Evolutionary conservation across 1,284 basidiomycete species (phyloP).

Genomic region (Singerocomus inundabilis): DNA sequence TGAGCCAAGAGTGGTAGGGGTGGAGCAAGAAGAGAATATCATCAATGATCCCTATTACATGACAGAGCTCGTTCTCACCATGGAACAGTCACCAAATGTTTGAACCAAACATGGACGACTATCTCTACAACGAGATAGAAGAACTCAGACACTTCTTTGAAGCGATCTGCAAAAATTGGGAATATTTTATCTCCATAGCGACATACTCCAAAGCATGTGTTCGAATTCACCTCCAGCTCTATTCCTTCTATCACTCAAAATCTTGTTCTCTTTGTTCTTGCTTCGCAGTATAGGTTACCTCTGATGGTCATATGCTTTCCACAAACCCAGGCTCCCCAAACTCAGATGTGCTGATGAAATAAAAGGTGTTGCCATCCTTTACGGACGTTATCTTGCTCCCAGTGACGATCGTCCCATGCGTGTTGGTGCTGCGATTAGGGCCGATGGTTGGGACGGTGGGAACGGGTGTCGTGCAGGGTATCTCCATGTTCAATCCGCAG

Average conservation of each 20-base stretch:
- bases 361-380: slow-evolving; percentile 90
- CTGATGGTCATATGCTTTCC: slow-evolving; percentile 12
- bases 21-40: slow-evolving; percentile 72
- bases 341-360: slow-evolving; percentile 79
- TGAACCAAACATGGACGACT: slow-evolving; percentile 94
- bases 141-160: slow-evolving; percentile 76
- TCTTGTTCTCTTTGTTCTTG: neutral
- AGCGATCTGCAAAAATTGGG: slow-evolving; percentile 77
- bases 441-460: slow-evolving; percentile 74
- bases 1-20: slow-evolving; percentile 34
- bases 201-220: slow-evolving; percentile 15
- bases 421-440: slow-evolving; percentile 64
- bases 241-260: neutral
- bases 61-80: neutral
- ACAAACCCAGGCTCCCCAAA: slow-evolving; percentile 33
- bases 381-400: slow-evolving; percentile 87
- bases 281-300: slow-evolving; percentile 2
- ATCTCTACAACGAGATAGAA: slow-evolving; percentile 91
- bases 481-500: slow-evolving; percentile 84
- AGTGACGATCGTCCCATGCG: slow-evolving; percentile 93
- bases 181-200: slow-evolving; percentile 51
- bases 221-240: neutral
- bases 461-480: slow-evolving; percentile 78
- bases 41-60: slow-evolving; percentile 35
- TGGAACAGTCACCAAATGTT: slow-evolving; percentile 82